phyloP scores from a whole-genome alignment of 441 rosid genomes.

The Pelargonium fulgidum region DNA sequence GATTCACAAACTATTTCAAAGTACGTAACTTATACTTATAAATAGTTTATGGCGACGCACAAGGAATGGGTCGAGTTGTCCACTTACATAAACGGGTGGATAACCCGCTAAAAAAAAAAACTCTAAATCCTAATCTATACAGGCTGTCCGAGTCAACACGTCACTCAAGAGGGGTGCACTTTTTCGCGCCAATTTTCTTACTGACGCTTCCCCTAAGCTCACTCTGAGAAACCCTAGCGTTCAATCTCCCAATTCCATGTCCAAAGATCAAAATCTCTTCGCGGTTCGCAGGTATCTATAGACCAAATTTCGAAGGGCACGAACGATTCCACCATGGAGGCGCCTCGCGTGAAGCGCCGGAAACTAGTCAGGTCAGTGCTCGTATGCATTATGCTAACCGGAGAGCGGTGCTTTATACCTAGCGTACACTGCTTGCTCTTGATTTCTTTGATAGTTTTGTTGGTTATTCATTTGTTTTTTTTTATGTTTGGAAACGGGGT shows the following conservation, averaged over 20 bases:
- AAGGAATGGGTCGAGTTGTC: too few species aligned
- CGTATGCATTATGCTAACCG: background rate
- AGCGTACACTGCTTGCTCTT: background rate
- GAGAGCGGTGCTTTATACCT: background rate
- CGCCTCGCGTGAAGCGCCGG: constrained; percentile 45
- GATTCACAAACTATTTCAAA: too few species aligned
- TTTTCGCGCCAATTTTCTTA: constrained; percentile 11
- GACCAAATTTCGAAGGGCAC: background rate
- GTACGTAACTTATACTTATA: too few species aligned
- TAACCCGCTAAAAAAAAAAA: too few species aligned
- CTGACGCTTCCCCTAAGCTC: constrained; percentile 1
- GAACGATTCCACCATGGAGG: constrained; percentile 20
- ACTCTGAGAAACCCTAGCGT: constrained; percentile 3
- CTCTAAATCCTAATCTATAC: too few species aligned
- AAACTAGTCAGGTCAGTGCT: constrained; percentile 34
- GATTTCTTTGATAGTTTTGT: background rate
- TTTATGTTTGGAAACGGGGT: background rate
- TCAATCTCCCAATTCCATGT: background rate
- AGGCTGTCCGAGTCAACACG: too few species aligned
- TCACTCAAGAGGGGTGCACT: too few species aligned
- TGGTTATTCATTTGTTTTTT: background rate
- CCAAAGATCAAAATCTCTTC: background rate
- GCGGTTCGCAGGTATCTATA: background rate
- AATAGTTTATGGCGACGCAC: too few species aligned
- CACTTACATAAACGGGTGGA: too few species aligned